Evolutionary conservation across 2,329 filamentous ascomycete species (phyloP), one percentile per base, ranked within the genome.

Genomic region (Clarireedia monteithiana): DNA sequence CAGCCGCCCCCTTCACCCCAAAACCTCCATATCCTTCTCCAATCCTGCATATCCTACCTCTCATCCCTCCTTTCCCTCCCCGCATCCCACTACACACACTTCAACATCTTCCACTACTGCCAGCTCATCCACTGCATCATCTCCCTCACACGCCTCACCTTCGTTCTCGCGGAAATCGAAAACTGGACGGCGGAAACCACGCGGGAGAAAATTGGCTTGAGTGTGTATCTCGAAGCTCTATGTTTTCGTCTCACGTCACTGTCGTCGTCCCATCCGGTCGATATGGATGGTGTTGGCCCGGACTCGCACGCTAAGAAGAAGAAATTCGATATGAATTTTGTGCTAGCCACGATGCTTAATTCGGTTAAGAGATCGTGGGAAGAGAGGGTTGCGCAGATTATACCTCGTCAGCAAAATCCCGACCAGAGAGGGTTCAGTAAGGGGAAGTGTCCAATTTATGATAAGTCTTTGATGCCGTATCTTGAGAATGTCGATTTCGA

Each of bases 151-250:
- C 48, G 65, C 9, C 60, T 68, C 1, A 63, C 66, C 0, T 68
- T 68, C 40, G 24, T 66, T 27, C 63, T 68, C 57, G 65, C 66
- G 2, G 49, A 55, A 12, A 56, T 49, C 14, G 44, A 63, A 15
- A 55, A 55, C 9, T 68, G 66, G 66, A 60, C 64, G 42, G 45
- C 58, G 1, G 56, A 59, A 1, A 62, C 58, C 2, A 63, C 66
- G 2, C 56, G 65, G 9, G 48, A 60, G 30, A 62, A 60, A 27
- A 47, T 67, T 1, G 66, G 64, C 1, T 48, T 68, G 36, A 58
- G 58, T 1, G 64, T 67, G 60, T 68, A 67, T 55, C 58, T 68
- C 6, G 66, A 68, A 44, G 62, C 58, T 42, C 56, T 68, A 0
- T 65, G 62, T 40, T 68, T 61, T 42, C 56, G 66, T 3, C 62